Evolutionary conservation across 2,329 filamentous ascomycete genomes (phyloP), one percentile per base, ranked within the genome.

Genomic region (Tolypocladium guangdongense): DNA sequence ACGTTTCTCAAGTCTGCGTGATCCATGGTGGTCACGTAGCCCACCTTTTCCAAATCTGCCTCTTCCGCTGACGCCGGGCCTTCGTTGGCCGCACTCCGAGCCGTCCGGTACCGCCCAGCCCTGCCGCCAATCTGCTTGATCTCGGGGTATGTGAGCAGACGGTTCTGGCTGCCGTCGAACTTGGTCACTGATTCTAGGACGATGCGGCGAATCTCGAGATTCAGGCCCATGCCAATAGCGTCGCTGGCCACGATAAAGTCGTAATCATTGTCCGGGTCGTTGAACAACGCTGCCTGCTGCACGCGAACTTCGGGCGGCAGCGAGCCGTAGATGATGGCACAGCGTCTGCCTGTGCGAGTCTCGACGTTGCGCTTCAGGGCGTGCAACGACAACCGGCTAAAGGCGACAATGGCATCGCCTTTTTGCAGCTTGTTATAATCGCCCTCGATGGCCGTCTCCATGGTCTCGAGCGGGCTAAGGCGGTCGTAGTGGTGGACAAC

Each of bases 161-260:
- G 74, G 33, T 78, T 75, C 6, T 73, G 70, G 1, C 60, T 64
- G 1, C 86, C 86, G 57, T 90, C 80, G 59, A 78, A 86, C 67
- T 96, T 99, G 55, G 76, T 72, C 2, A 84, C 78, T 0, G 85
- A 78, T 63, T 96, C 89, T 59, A 99, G 93, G 52, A 99, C 81
- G 56, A 99, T 81, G 30, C 95, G 87, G 65, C 90, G 93, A 66
- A 96, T 90, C 69, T 84, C 90, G 67, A 99, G 71, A 64, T 99
- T 99, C 24, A 99, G 74, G 1, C 95, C 93, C 92, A 99, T 97
- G 38, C 93, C 93, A 57, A 99, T 92, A 48, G 93, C 93, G 70
- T 96, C 90, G 61, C 90, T 96, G 10, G 95, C 93, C 30, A 93
- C 91, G 7, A 99, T 76, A 61, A 84, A 95, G 66, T 99, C 93